These are phyloP conservation scores for Drechslerella dactyloides DNA, from an alignment of 2,329 filamentous ascomycete genomes.

Conservation along the genomic window DNA sequence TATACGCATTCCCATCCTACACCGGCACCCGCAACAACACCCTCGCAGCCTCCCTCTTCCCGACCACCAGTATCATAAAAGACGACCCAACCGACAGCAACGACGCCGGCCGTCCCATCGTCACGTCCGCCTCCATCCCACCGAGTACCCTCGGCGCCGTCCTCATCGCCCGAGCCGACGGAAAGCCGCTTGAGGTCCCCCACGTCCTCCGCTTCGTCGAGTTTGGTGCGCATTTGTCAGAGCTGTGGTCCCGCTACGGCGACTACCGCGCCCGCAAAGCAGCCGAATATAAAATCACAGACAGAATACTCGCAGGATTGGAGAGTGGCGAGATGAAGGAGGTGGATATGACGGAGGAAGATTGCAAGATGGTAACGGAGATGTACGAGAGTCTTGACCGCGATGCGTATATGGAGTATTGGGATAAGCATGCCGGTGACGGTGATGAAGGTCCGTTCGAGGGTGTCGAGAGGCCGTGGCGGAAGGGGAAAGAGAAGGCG, in stretches of 20 bases:
- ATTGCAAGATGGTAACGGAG: conserved; percentile 13
- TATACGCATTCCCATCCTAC: conserved; percentile 8
- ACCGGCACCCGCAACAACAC: not conserved
- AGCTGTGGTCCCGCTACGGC: conserved; percentile 16
- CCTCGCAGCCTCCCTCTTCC: conserved; percentile 14
- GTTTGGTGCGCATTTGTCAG: conserved; percentile 6
- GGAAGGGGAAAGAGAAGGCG: too few species aligned
- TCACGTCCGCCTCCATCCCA: not conserved
- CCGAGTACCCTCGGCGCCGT: conserved; percentile 5
- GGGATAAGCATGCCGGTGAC: conserved; percentile 11
- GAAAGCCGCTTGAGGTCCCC: conserved; percentile 12
- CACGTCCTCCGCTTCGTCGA: conserved; percentile 16
- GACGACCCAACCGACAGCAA: not conserved
- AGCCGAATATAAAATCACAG: not conserved
- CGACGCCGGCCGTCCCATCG: not conserved
- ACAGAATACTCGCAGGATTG: not conserved
- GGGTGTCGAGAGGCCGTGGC: not conserved
- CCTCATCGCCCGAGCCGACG: conserved; percentile 21
- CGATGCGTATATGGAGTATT: conserved; percentile 23
- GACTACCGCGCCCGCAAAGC: not conserved
- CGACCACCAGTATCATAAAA: not conserved
- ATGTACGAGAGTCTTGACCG: conserved; percentile 32
- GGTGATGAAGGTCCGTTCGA: conserved; percentile 13
- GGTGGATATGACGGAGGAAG: not conserved
- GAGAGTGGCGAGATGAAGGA: not conserved